Base-by-base conservation (phyloP, 1,284 basidiomycete species). In the Vanrija sp. region DNA sequence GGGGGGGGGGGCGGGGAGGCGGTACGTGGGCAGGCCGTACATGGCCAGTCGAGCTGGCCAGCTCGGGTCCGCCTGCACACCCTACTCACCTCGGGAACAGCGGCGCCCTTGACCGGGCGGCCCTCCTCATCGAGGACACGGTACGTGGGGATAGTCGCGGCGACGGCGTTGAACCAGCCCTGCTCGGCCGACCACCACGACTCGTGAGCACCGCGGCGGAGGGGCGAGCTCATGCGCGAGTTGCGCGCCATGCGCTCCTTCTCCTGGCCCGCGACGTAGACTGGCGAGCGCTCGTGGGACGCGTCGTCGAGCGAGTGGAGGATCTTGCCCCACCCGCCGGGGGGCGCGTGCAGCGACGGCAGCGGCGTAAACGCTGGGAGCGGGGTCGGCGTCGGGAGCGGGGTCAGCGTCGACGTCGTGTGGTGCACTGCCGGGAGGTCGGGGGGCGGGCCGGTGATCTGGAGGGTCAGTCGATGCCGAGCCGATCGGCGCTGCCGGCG, bases 71-170 rank as follows among this genome's bases (percentile, higher is more conserved):
- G n/a, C 18, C 10, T 9, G 22, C 71, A 24, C 46, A 86, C 9
- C 31, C 31, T 14, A 31, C 31, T 14, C 5, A 31, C 31, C 72
- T 89, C 83, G 57, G 89, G 88, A 14, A 87, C 64, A 53, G 83
- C 78, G 16, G 85, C 88, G 2, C 85, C 87, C 24, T 88, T 82
- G 25, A 93, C 75, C 4, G 82, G 80, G 56, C 82, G 78, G 4
- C 89, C 89, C 56, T 82, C 77, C 43, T 88, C 86, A 75, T 92
- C 89, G 35, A 94, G 73, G 0, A 93, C 81, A 51, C 89, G 81
- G 75, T 85, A 93, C 2, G 88, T 89, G 9, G 89, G 88, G 61
- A 93, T 74, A 6, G 71, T 74, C 66, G 67, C 27, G 1, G 12
- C 63, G 23, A 75, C 72, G 45, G 72, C 72, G 55, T 75, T 75